Evolutionary conservation across 495 filamentous ascomycete genomes (phyloP), one percentile per base, ranked within the genome.

Genomic region (Xylaria curta): DNA sequence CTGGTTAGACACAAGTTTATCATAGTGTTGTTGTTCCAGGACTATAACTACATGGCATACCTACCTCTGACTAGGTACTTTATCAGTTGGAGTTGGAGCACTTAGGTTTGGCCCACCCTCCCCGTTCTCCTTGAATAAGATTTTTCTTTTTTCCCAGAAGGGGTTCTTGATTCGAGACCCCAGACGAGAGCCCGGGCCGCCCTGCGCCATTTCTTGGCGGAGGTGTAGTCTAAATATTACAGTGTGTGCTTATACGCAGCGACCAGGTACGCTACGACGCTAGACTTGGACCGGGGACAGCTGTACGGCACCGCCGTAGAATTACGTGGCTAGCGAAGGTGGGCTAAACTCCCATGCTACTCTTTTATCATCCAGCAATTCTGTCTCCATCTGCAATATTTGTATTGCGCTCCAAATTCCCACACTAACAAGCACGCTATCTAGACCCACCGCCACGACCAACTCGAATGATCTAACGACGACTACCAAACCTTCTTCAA

Each of bases 281-380:
- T 60, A 60, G 31, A 60, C 56, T 38, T 12, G 56, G 10, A 38
- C 33, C 33, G 58, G 54, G 54, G 28, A 59, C 54, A 59, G 54
- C 54, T 36, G 12, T 36, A 38, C 58, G 33, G 58, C 33, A 40
- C 33, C 33, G 33, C 58, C 33, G 53, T 56, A 26, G 9, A 42
- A 12, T 42, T 42, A 42, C 54, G 54, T 69, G 66, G 66, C 66
- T 59, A 38, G 53, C 38, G 49, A 47, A 60, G 24, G 38, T 47
- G 53, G 66, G 54, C 46, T 28, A 67, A 51, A 28, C 10, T 15
- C 66, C 28, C 66, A 69, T 59, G 54, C 66, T 49, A 60, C 53
- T 60, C 59, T 58, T 63, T 54, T 54, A 56, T 71, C 69, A 59
- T 58, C 59, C 59, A 49, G 62, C 69, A 47, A 66, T 62, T 63